Conservation (phyloP, 2,329 filamentous ascomycete genomes). For the Cytospora piceicola region DNA sequence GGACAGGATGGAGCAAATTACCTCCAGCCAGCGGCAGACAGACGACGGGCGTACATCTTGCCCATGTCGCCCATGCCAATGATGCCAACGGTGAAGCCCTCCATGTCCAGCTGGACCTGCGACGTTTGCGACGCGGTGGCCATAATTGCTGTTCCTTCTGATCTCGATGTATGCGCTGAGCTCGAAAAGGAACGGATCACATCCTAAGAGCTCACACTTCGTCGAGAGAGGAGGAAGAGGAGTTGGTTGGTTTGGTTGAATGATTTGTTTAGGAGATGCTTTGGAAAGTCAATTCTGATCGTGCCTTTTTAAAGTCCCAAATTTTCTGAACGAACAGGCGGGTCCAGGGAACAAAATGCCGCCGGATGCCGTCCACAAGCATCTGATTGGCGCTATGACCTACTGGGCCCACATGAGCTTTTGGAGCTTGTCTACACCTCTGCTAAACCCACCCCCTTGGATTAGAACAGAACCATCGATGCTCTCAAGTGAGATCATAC, state of each 20-base stretch:
- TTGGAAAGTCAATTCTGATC: neutral
- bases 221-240: neutral
- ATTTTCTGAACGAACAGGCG: slow-evolving; percentile 18
- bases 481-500: neutral
- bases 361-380: neutral
- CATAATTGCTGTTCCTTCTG: slow-evolving; percentile 32
- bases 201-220: slow-evolving; percentile 26
- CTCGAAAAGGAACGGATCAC: slow-evolving; percentile 32
- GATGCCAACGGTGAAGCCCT: slow-evolving; percentile 81
- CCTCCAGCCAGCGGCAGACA: slow-evolving; percentile 96
- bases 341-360: slow-evolving; percentile 19
- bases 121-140: slow-evolving; percentile 30
- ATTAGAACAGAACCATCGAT: neutral
- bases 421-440: neutral
- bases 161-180: slow-evolving; percentile 25
- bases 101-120: slow-evolving; percentile 53
- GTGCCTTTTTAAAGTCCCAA: slow-evolving; percentile 7
- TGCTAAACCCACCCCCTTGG: neutral
- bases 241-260: neutral
- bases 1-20: slow-evolving; percentile 53
- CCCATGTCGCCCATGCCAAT: slow-evolving; percentile 99
- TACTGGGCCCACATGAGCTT: neutral
- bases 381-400: neutral
- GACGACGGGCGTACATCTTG: slow-evolving; percentile 91
- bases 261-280: neutral